A percentile compares a stretch with the other conserved stretches of the same genome.
phyloP scores from a whole-genome alignment of 2,329 filamentous ascomycete species.

The Fusarium chaquense region DNA sequence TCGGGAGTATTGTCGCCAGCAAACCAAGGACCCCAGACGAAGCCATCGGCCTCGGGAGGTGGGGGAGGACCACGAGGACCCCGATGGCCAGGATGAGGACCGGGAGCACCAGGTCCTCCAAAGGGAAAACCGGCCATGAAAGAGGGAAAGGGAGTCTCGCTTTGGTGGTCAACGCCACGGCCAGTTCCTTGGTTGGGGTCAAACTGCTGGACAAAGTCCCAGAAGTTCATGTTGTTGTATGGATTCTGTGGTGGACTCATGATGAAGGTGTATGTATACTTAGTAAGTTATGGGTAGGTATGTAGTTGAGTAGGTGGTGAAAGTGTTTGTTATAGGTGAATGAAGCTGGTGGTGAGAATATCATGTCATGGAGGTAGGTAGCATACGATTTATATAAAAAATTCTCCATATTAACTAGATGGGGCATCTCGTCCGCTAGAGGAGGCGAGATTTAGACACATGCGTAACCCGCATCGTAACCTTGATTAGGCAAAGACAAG shows the following conservation, averaged over 20 bases:
- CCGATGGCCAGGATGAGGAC: constrained; percentile 19
- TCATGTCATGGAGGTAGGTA: constrained; percentile 16
- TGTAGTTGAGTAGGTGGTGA: constrained; percentile 1
- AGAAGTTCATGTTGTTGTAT: constrained; percentile 45
- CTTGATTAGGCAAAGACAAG: constrained; percentile 30
- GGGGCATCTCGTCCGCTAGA: constrained; percentile 32
- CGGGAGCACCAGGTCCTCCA: constrained; percentile 33
- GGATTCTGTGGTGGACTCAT: constrained; percentile 46
- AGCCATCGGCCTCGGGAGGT: constrained; percentile 42
- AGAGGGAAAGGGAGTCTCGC: constrained; percentile 40
- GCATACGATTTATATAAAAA: constrained; percentile 40
- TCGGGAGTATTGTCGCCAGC: constrained; percentile 45
- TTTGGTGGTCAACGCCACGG: constrained; percentile 55
- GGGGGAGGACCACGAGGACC: constrained; percentile 37
- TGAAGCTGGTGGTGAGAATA: constrained; percentile 21
- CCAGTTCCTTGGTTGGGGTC: constrained; percentile 51
- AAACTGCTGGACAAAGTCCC: constrained; percentile 54
- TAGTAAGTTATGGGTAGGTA: not conserved
- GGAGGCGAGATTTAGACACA: constrained; percentile 39
- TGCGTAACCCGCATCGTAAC: constrained; percentile 39
- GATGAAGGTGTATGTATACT: not conserved
- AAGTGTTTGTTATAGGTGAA: constrained; percentile 22
- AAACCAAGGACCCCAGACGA: constrained; percentile 45
- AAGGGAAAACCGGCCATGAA: constrained; percentile 54
- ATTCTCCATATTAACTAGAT: constrained; percentile 28